Evolutionary conservation across 805 yeast species (phyloP).

Genomic region (Kodamaea neixiangensis): DNA sequence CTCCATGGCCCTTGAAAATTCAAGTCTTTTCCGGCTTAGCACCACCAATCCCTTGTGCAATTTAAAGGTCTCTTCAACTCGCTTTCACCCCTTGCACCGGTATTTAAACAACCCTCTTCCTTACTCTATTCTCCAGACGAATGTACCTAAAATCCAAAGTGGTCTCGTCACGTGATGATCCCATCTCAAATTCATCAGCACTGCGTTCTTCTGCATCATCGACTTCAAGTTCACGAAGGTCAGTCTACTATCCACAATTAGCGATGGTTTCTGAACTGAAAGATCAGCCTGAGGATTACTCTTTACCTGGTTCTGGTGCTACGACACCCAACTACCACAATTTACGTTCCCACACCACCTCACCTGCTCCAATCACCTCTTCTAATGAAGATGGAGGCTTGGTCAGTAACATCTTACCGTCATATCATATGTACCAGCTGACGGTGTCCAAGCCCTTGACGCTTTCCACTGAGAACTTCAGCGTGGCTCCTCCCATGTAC

Average conservation of each 20-base stretch:
- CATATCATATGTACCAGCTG: slow-evolving; percentile 47
- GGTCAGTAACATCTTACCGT: slow-evolving; percentile 41
- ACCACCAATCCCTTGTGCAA: no score
- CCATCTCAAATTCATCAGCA: not conserved
- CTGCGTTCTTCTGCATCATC: not conserved
- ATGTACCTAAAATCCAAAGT: not conserved
- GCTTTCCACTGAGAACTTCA: slow-evolving; percentile 40
- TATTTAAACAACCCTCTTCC: no score
- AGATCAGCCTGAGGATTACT: not conserved
- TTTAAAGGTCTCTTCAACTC: no score
- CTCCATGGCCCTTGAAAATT: no score
- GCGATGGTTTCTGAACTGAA: not conserved
- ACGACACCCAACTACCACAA: slow-evolving; percentile 2
- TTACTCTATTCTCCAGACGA: no score
- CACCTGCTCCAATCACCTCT: slow-evolving; percentile 12
- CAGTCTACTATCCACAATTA: not conserved
- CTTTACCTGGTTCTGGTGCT: slow-evolving; percentile 3
- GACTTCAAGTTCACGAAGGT: not conserved
- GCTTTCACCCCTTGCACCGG: no score
- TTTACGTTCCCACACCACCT: slow-evolving; percentile 9
- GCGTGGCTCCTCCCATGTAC: slow-evolving; percentile 43
- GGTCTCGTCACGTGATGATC: not conserved
- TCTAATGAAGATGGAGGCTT: slow-evolving; percentile 25
- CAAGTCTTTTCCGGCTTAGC: no score
- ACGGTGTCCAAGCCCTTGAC: slow-evolving; percentile 40